Evolutionary conservation across 257 asterid species (phyloP), one percentile per base, ranked within the genome.

Genomic region (Scutellaria minor): DNA sequence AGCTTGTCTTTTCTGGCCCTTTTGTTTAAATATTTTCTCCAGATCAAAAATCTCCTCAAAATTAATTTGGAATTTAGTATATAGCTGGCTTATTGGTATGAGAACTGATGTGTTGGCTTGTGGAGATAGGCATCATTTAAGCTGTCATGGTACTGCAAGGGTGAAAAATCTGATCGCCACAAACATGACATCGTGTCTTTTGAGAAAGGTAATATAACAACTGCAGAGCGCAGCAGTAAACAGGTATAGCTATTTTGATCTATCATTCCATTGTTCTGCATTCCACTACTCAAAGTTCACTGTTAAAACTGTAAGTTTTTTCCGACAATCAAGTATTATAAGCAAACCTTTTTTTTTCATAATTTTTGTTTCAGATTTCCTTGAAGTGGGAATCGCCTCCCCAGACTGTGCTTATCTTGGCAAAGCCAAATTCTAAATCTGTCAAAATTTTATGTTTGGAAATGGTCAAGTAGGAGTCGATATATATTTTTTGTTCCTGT

Each of bases 301-400:
- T 13, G 5, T 53, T 4, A 31, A 31, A 31, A 31, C 2, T 31
- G 37, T 31, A 31, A 31, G 37, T 31, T 31, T 31, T 4, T 31
- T 31, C 37, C 3, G 5, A 31, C 37, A 31, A 31, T 6, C 46
- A 44, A 48, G 48, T 72, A 27, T 42, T 13, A 11, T 60, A 57
- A 41, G 18, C 15, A 24, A 41, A 75, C 35, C 15, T 5, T 54
- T 75, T 64, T 14, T 9, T 37, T 39, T 71, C 20, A 41, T 9
- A 11, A 9, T 65, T 64, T 51, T 60, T 74, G 39, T 75, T 72
- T 62, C 88, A 89, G 98, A 92, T 92, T 79, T 86, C 90, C 48
- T 85, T 92, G 90, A 88, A 86, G 83, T 92, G 97, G 98, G 96
- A 92, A 76, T 85, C 96, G 48, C 90, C 94, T 72, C 98, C 98